phyloP scores from a whole-genome alignment of 139 green algal species.

The Coccomyxa sp. region DNA sequence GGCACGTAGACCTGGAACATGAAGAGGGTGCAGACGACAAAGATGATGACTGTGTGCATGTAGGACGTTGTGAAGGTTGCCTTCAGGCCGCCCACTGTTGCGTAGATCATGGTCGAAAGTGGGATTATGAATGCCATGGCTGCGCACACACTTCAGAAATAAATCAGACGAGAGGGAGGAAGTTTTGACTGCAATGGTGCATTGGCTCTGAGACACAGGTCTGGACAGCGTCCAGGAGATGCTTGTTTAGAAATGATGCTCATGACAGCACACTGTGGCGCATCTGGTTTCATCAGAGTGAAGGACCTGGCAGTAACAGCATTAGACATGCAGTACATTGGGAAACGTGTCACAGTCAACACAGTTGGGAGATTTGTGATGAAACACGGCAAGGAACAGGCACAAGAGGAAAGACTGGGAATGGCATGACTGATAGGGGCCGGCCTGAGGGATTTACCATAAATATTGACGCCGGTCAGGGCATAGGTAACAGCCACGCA shows the following conservation, averaged over 20 bases:
- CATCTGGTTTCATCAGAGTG: too few relatives aligned
- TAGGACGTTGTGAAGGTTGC: slow-evolving; percentile 1
- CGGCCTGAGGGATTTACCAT: neutral
- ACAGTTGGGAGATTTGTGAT: too few relatives aligned
- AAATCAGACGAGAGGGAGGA: too few relatives aligned
- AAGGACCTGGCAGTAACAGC: neutral
- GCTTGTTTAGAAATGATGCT: neutral
- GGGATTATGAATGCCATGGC: slow-evolving; percentile 13
- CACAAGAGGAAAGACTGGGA: too few relatives aligned
- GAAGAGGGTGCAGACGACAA: slow-evolving; percentile 9
- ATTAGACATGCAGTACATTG: neutral
- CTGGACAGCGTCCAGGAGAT: neutral
- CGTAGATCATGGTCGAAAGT: slow-evolving; percentile 5
- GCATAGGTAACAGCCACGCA: slow-evolving; percentile 6
- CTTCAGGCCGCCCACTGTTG: neutral
- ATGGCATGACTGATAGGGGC: too few relatives aligned
- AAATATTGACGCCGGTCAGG: slow-evolving; percentile 9
- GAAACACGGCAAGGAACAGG: too few relatives aligned
- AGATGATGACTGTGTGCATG: slow-evolving; percentile 11
- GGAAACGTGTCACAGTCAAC: neutral
- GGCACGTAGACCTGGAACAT: slow-evolving; percentile 13
- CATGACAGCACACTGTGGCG: neutral
- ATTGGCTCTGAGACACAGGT: neutral
- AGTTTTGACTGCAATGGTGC: neutral
- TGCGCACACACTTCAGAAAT: neutral